These are phyloP conservation scores for Fusarium begoniae DNA, from an alignment of 2,329 filamentous ascomycete species.

Conservation along the genomic window DNA sequence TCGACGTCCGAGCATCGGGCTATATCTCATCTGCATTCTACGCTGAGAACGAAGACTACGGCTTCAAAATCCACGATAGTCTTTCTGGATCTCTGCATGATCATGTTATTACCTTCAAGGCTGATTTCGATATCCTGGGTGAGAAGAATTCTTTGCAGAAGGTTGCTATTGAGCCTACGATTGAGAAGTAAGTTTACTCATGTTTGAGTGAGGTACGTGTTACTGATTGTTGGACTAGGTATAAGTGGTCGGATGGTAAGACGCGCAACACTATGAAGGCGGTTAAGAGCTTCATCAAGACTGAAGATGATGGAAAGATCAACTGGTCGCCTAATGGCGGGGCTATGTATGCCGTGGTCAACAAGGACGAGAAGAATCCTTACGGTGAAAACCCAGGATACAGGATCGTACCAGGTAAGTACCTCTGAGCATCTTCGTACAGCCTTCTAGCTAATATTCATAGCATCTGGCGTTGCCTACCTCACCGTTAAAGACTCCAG, in stretches of 20 bases:
- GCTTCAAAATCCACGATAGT: background rate
- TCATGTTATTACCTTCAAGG: background rate
- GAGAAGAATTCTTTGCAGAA: constrained; percentile 1
- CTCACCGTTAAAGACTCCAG: background rate
- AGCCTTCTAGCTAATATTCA: fast-evolving
- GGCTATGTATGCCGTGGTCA: background rate
- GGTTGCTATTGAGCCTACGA: background rate
- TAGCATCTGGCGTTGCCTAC: background rate
- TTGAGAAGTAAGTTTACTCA: background rate
- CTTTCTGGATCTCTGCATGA: background rate
- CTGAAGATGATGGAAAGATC: background rate
- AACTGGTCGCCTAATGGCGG: background rate
- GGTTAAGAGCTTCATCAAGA: background rate
- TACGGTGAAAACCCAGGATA: background rate
- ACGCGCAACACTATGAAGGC: background rate
- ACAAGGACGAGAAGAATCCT: background rate
- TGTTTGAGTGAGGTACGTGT: fast-evolving
- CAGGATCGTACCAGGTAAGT: background rate
- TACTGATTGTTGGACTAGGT: background rate
- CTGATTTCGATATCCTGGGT: background rate
- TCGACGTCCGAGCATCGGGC: background rate
- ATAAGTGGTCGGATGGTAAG: background rate
- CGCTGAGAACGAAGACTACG: constrained; percentile 1
- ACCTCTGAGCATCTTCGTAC: fast-evolving
- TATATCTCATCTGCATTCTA: background rate